phyloP scores from a whole-genome alignment of 768 basidiomycete genomes.

The Termitomyces eurrhizus region DNA sequence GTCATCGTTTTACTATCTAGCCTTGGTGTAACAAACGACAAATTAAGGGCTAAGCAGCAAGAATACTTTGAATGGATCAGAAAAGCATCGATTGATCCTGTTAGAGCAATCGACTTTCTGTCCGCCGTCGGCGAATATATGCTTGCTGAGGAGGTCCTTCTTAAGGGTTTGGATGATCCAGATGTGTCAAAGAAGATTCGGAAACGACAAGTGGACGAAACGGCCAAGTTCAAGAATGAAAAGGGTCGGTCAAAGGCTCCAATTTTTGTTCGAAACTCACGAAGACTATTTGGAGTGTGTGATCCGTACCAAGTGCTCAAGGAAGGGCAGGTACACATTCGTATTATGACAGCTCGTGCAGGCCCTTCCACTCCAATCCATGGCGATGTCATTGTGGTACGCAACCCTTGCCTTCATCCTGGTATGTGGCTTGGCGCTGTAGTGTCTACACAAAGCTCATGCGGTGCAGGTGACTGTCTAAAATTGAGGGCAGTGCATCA shows the following conservation, averaged over 20 bases:
- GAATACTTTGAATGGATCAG: conserved; percentile 58
- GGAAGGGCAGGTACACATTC: conserved; percentile 62
- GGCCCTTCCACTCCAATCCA: conserved; percentile 55
- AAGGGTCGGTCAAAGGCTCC: conserved; percentile 47
- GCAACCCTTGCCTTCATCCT: conserved; percentile 69
- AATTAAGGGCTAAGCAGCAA: conserved; percentile 50
- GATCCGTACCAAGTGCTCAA: conserved; percentile 60
- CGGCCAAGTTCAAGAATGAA: conserved; percentile 48
- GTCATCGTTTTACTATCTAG: conserved; percentile 63
- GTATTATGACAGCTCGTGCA: conserved; percentile 47
- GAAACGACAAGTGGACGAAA: conserved; percentile 43
- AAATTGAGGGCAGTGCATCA: conserved; percentile 59
- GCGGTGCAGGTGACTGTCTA: conserved; percentile 51
- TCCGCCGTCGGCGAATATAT: conserved; percentile 46
- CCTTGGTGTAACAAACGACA: conserved; percentile 55
- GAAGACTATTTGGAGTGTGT: conserved; percentile 63
- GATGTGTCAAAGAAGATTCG: conserved; percentile 38
- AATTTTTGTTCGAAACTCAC: conserved; percentile 60
- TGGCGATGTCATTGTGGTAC: conserved; percentile 58
- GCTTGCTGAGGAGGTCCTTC: conserved; percentile 47
- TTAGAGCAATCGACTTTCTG: conserved; percentile 52
- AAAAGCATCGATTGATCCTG: conserved; percentile 41
- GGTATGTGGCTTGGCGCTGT: conserved; percentile 28
- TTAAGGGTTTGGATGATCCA: conserved; percentile 49
- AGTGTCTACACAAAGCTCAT: not conserved